Conservation (phyloP, 306 rosid genomes). For the Albizia julibrissin region DNA sequence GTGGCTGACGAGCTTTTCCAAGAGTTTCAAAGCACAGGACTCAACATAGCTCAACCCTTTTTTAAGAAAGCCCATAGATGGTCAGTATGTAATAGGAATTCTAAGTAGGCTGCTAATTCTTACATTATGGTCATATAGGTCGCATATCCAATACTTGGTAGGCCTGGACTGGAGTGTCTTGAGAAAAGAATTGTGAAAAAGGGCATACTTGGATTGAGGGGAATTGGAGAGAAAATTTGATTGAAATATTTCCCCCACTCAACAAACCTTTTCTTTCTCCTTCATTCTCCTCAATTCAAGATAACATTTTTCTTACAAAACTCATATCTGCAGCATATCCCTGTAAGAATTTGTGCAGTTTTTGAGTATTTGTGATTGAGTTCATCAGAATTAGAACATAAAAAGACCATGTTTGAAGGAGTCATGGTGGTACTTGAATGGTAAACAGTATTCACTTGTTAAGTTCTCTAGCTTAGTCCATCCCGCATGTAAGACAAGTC, state of each 20-base stretch:
- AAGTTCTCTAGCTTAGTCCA: neutral
- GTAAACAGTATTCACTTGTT: neutral
- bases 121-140: constrained; percentile 9
- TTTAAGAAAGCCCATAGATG: constrained; percentile 90
- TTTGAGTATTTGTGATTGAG: neutral
- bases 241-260: neutral
- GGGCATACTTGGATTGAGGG: neutral
- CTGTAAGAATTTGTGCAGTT: constrained; percentile 13
- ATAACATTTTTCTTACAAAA: neutral
- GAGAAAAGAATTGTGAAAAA: constrained; percentile 4
- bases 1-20: constrained; percentile 81
- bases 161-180: neutral
- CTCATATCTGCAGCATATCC: neutral
- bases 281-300: neutral
- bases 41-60: constrained; percentile 55
- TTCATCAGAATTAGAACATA: neutral
- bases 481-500: neutral
- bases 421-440: neutral
- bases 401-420: neutral
- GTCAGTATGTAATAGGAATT: constrained; percentile 49
- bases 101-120: constrained; percentile 21
- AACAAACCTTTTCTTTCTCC: neutral
- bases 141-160: constrained; percentile 1
- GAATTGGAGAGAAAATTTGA: neutral
- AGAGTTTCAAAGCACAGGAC: constrained; percentile 64